Evolutionary conservation across 2,329 filamentous ascomycete genomes (phyloP), one percentile per base, ranked within the genome.

Genomic region (Alternaria dauci): DNA sequence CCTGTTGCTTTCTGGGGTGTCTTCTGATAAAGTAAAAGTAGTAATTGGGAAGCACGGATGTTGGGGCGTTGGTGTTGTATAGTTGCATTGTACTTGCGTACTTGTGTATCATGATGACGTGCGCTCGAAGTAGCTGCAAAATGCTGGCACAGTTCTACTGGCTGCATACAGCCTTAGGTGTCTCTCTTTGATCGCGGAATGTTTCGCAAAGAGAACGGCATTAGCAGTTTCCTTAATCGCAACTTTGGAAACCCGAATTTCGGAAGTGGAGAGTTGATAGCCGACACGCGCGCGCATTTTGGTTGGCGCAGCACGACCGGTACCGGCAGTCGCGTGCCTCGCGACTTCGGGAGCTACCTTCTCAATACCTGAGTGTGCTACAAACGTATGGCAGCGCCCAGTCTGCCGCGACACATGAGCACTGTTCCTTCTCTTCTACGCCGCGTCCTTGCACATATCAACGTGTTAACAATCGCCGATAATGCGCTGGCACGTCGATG

Each of bases 1-100:
- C 32, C 14, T 58, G n/a, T 44, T 23, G 34, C 2, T 34, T 5
- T 36, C 3, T 18, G 23, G 5, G 23, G 12, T 4, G 0, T 25
- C 18, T 23, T 20, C 14, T 16, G 1, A 14, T 48, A 25, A 4
- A 8, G 5, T 5, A 41, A 41, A 9, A 14, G 11, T 34, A 23
- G 8, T 23, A 20, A 36, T 16, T 5, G 23, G 8, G 20, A 36
- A 23, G 20, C 8, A 25, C n/a, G 30, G 14, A 25, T 34, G 46
- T 23, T 48, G 18, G 14, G 23, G 46, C 18, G 5, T 18, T 12
- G 34, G 11, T 25, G 18, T 79, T 30, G 26, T 30, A 30, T 59
- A 44, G 20, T 25, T n/a, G 30, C 30, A 34, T 20, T 34, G 25
- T 25, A n/a, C 30, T 34, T 23, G 1, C 32, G 32, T 12, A 36